A percentile compares a stretch with the other conserved stretches of the same genome.
phyloP scores from a whole-genome alignment of 345 rosid genomes.

The Rhodamnia argentea region DNA sequence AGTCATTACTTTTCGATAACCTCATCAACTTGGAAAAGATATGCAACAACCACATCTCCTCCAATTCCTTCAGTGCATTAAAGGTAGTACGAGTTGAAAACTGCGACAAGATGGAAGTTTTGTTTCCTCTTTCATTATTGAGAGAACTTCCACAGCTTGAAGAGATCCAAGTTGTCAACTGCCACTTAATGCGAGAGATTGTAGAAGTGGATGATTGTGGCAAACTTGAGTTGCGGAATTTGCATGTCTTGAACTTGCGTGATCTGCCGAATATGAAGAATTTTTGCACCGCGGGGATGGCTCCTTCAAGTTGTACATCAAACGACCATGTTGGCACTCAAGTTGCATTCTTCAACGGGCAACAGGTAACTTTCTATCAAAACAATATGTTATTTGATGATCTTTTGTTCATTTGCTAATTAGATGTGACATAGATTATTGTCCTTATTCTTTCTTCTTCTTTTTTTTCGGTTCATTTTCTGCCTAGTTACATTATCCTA shows the following conservation, averaged over 20 bases:
- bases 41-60: too few relatives aligned
- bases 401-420: too few relatives aligned
- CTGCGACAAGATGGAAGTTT: too few relatives aligned
- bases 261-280: neutral
- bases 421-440: neutral
- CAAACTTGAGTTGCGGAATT: neutral
- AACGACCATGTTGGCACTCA: neutral
- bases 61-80: too few relatives aligned
- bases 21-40: too few relatives aligned
- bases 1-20: too few relatives aligned
- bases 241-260: neutral
- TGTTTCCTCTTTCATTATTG: too few relatives aligned
- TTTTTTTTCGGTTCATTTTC: neutral
- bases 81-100: too few relatives aligned
- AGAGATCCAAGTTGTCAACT: neutral
- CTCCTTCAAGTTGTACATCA: rapidly evolving
- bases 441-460: too few relatives aligned
- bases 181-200: neutral
- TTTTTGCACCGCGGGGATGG: rapidly evolving
- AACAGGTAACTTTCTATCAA: neutral
- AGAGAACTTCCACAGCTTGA: neutral
- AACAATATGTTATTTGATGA: neutral
- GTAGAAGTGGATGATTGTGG: neutral
- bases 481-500: neutral
- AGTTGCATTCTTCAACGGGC: neutral